phyloP scores from a whole-genome alignment of 768 basidiomycete genomes.

The Boletus patriciae region DNA sequence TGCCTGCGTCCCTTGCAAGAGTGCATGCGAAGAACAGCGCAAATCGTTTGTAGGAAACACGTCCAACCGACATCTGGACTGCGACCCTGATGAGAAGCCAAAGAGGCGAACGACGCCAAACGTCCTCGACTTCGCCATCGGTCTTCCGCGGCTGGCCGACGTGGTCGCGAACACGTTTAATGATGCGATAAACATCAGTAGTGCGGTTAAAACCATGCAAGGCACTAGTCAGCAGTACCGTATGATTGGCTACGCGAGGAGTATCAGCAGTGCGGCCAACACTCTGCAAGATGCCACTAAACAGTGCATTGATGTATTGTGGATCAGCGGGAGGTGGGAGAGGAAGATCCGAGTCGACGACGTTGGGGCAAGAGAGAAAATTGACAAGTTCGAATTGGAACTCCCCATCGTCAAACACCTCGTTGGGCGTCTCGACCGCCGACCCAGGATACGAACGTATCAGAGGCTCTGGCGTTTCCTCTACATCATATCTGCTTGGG shows the following conservation, averaged over 20 bases:
- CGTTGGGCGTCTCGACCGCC: conserved; percentile 33
- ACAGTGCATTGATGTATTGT: too few species aligned
- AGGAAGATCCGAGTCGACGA: too few species aligned
- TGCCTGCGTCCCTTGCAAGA: conserved; percentile 21
- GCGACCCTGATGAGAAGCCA: conserved; percentile 36
- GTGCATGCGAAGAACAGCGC: conserved; percentile 41
- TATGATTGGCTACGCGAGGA: conserved; percentile 15
- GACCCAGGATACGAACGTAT: conserved; percentile 40
- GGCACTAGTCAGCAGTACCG: not conserved
- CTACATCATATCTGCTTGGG: conserved; percentile 15
- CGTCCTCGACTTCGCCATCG: too few species aligned
- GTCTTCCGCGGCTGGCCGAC: too few species aligned
- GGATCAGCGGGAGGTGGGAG: too few species aligned
- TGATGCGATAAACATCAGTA: conserved; percentile 19
- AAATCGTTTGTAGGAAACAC: conserved; percentile 45
- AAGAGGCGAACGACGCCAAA: conserved; percentile 32
- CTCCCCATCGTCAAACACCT: not conserved
- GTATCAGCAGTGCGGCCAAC: conserved; percentile 2
- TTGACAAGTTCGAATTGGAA: not conserved
- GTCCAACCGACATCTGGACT: conserved; percentile 27
- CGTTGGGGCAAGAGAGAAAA: too few species aligned
- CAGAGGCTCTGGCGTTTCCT: too few species aligned
- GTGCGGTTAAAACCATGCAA: conserved; percentile 8
- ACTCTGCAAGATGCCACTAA: too few species aligned
- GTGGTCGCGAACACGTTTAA: conserved; percentile 25